Base-by-base conservation (phyloP, 2,329 filamentous ascomycete species). In the Xylariales sp. region DNA sequence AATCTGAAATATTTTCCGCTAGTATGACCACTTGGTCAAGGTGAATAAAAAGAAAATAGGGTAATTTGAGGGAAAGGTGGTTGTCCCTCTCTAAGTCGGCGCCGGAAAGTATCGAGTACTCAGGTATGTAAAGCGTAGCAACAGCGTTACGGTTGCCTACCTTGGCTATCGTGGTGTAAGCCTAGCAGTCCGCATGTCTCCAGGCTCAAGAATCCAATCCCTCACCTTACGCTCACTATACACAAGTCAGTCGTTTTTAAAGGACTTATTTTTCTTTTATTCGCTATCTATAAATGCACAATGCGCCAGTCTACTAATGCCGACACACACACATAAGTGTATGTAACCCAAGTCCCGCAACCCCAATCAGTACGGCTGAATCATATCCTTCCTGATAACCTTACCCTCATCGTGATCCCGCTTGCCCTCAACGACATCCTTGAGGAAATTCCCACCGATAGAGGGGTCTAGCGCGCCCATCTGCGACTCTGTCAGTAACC, bases 401-500 rank as follows among this genome's bases (percentile, higher is more conserved):
- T 73, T 74, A 5, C 75, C 75, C 45, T 62, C 69, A 59, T 76
- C 73, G 8, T 73, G 68, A 49, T 77, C 75, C 53, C 74, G 59
- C 55, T 74, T 69, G 8, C 75, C 75, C 36, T 76, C 68, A 5
- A 76, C 54, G 12, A 77, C 74, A 43, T 76, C 74, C 49, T 64
- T 71, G 14, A 76, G 64, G 54, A 77, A 75, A 36, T 70, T 50
- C 14, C 72, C 75, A 10, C 75, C 75, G 3, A 72, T 16, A 1
- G 73, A 63, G 1, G 75, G 74, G 28, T 77, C 75, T 32, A 48
- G 10, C 14, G 75, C 74, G 16, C 75, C 75, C 69, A 74, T 72
- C 75, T 77, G 41, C 18, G 7, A 49, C 39, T 6, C 3, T 7
- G 18, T 67, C 10, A 69, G 52, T 55, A 60, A 53, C 32, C 10